Conservation (phyloP, 2,329 filamentous ascomycete genomes). For the Pseudogymnoascus sp. region DNA sequence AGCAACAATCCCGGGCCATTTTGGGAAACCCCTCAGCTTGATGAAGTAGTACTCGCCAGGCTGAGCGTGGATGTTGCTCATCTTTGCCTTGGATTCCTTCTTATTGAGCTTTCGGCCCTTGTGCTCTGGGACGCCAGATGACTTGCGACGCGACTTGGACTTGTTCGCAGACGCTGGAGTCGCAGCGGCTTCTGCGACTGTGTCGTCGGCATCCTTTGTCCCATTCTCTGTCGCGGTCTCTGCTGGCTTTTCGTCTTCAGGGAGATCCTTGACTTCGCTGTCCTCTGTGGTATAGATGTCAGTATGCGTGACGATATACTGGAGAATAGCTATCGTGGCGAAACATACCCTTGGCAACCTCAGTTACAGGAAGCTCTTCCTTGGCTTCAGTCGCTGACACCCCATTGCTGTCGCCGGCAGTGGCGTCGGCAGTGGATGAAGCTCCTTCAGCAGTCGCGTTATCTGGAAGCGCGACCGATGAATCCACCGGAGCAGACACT, state of each 20-base stretch:
- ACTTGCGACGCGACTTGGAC: conserved; percentile 63
- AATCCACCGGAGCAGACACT: conserved; percentile 4
- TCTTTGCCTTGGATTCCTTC: conserved; percentile 70
- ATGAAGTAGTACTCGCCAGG: conserved; percentile 89
- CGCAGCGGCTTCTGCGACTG: conserved; percentile 28
- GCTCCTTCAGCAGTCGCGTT: not conserved
- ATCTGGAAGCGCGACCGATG: conserved; percentile 1
- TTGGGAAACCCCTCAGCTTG: conserved; percentile 87
- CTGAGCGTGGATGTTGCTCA: conserved; percentile 69
- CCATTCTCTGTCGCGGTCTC: conserved; percentile 29
- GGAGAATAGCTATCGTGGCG: not conserved
- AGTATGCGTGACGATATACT: not conserved
- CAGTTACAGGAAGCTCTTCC: not conserved
- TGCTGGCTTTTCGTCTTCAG: conserved; percentile 19
- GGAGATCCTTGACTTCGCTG: conserved; percentile 6
- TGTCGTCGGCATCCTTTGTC: conserved; percentile 23
- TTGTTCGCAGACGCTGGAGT: conserved; percentile 36
- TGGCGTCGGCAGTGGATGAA: not conserved
- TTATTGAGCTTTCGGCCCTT: conserved; percentile 76
- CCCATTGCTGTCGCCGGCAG: not conserved
- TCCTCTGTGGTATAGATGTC: conserved; percentile 12
- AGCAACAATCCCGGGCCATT: conserved; percentile 90
- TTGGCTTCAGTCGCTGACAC: not conserved
- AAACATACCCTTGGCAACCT: conserved; percentile 5
- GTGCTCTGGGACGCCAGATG: conserved; percentile 52